Evolutionary conservation across 2,329 filamentous ascomycete genomes (phyloP), one percentile per base, ranked within the genome.

Genomic region (Aspergillus terreus): DNA sequence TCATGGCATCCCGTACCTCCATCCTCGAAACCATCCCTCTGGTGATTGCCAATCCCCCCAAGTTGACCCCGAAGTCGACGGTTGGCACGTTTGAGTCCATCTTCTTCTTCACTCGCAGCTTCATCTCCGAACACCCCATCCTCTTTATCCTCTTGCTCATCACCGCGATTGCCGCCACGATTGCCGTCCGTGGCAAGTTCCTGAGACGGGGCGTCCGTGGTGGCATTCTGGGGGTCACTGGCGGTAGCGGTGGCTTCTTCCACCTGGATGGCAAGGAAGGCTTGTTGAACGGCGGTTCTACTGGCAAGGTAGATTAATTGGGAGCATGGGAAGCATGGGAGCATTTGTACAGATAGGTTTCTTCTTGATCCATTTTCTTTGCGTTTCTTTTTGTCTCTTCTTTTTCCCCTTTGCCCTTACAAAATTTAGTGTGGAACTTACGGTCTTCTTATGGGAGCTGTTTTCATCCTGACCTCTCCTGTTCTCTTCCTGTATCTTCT

Each of bases 1-100:
- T 99, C 66, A 85, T 92, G 61, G 87, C 92, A 49, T 94, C 88
- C 23, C 87, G 94, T 56, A 92, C 90, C 4, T 91, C 88, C 3
- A 96, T 96, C 66, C 83, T 96, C 55, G 92, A 96, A 72, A 95
- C 91, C 12, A 74, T 82, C 42, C 76, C 75, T 32, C 76, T 79
- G 51, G 74, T 81, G 49, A 71, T 79, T 47, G 66, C 72, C 40
- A 74, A 71, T 27, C 76, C 78, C 14, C 68, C 74, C 19, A 78
- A 77, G 53, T 63, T 78, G 44, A 73, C 68, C 14, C 68, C 76
- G n/a, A 78, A 77, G 60, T 78, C 76, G 6, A 78, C 76, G 4
- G 71, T 77, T 44, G 74, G 76, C 53, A 66, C 69, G 7, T 66
- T 78, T 46, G 75, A 78, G 59, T 68, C 69, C 23, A 59, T 75